Conservation (phyloP, 208 protist genomes). For the Leishmania tropica region DNA sequence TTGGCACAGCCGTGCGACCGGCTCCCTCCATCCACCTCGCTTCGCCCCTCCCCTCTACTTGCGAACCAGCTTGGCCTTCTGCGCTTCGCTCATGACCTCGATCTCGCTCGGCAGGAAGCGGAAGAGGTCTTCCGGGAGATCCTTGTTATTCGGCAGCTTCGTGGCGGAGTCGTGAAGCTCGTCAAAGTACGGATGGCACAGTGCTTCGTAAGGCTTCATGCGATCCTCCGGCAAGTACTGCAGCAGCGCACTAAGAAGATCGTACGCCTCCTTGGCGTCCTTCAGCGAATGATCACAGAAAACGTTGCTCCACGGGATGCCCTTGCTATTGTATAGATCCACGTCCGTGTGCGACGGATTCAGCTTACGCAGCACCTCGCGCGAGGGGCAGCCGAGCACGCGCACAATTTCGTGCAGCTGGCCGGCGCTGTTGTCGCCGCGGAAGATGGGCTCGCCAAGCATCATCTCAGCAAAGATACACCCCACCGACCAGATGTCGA, state of each 20-base stretch:
- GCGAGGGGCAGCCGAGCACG: slow-evolving; percentile 95
- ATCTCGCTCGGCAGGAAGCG: slow-evolving; percentile 68
- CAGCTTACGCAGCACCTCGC: slow-evolving; percentile 74
- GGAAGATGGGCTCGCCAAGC: slow-evolving; percentile 99
- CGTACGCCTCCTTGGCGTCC: slow-evolving; percentile 80
- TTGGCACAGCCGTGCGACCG: background rate
- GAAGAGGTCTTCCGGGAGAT: slow-evolving; percentile 72
- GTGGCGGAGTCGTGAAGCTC: slow-evolving; percentile 89
- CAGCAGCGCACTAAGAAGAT: slow-evolving; percentile 94
- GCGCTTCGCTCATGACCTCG: slow-evolving; percentile 60
- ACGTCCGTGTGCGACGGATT: slow-evolving; percentile 58
- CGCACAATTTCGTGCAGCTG: slow-evolving; percentile 98
- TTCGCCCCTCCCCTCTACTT: slow-evolving; percentile 10
- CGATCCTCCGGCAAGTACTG: slow-evolving; percentile 94
- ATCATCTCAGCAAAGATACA: slow-evolving; percentile 99
- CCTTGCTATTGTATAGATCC: slow-evolving; percentile 50
- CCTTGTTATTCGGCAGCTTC: slow-evolving; percentile 75
- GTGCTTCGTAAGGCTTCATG: slow-evolving; percentile 86
- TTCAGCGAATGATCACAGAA: slow-evolving; percentile 50
- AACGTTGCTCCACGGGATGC: slow-evolving; percentile 61
- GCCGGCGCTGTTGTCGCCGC: slow-evolving; percentile 98
- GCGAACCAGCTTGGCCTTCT: slow-evolving; percentile 55
- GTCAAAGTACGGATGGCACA: slow-evolving; percentile 98
- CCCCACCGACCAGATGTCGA: slow-evolving; percentile 99
- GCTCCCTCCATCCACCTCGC: background rate